Evolutionary conservation across 257 asterid genomes (phyloP), one percentile per base, ranked within the genome.

Genomic region (Fraxinus pennsylvanica): DNA sequence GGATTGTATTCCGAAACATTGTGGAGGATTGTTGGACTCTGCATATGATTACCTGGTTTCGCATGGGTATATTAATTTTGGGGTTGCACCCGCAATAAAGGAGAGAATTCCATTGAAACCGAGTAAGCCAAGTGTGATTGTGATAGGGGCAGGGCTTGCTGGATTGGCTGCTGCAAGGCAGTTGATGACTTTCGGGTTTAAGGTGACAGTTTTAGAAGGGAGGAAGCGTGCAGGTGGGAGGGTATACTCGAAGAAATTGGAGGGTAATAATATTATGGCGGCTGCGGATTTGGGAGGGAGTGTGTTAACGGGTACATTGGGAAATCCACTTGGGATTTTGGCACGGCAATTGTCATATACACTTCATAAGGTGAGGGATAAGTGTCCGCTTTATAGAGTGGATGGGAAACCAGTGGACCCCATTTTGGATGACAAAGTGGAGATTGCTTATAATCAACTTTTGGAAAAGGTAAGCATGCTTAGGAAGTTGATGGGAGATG

Each of bases 131-230:
- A 88, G 73, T 67, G 97, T 93, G 80, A 88, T 96, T 63, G 90
- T 96, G 59, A 83, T 96, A 73, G 98, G 99, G 78, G 98, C 98
- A 1, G 98, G 99, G 77, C 89, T 96, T 0, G 92, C 99, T 0
- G 99, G 99, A 32, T 84, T 96, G 87, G 97, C 97, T 81, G 98
- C 98, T 32, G 98, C 99, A 1, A 88, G 99, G 86, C 98, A 96
- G 94, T 86, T 96, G 92, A 86, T 96, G 94, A 67, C 91, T 33
- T 87, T 92, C 71, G 98, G 99, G 81, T 96, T 92, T 79, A 96
- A 89, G 88, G 98, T 93, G 41, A 88, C 84, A 17, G 92, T 93
- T 73, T 82, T 95, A 82, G 99, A 95, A 85, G 99, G 97, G 66
- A 85, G 95, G 81, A 87, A 88, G 75, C 96, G 98, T 57, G 91